phyloP scores from a whole-genome alignment of 1,139 yeast species.

The Pichia norvegensis region DNA sequence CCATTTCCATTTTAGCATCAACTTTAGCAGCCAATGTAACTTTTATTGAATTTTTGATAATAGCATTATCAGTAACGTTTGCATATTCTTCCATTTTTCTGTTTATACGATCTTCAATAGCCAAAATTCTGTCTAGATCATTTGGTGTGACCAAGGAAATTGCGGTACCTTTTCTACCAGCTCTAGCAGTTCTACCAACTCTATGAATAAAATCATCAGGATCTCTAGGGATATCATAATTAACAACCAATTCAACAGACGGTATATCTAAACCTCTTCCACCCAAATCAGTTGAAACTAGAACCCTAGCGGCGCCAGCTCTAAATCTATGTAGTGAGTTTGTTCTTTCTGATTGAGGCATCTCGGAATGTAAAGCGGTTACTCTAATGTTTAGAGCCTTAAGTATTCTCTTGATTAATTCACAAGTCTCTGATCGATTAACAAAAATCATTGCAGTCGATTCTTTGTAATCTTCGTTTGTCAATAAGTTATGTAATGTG shows the following conservation, averaged over 20 bases:
- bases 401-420: slow-evolving; percentile 68
- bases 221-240: slow-evolving; percentile 91
- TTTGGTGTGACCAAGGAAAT: slow-evolving; percentile 74
- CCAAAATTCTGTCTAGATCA: slow-evolving; percentile 72
- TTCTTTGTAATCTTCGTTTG: slow-evolving; percentile 53
- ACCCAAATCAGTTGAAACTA: slow-evolving; percentile 94
- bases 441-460: slow-evolving; percentile 81
- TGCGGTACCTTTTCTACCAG: slow-evolving; percentile 73
- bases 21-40: slow-evolving; percentile 76
- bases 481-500: slow-evolving; percentile 61
- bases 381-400: slow-evolving; percentile 69
- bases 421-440: slow-evolving; percentile 86
- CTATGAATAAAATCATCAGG: slow-evolving; percentile 96
- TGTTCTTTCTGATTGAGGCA: slow-evolving; percentile 89
- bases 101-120: slow-evolving; percentile 80
- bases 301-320: slow-evolving; percentile 87
- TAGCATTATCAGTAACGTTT: slow-evolving; percentile 63
- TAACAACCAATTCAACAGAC: slow-evolving; percentile 76
- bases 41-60: slow-evolving; percentile 62
- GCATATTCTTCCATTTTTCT: slow-evolving; percentile 69
- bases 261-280: slow-evolving; percentile 98
- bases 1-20: slow-evolving; percentile 91
- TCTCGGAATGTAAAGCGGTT: slow-evolving; percentile 86
- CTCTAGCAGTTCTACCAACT: slow-evolving; percentile 99
- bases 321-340: slow-evolving; percentile 86